Evolutionary conservation across 2,329 filamentous ascomycete genomes (phyloP).

Genomic region (Talaromyces funiculosus): DNA sequence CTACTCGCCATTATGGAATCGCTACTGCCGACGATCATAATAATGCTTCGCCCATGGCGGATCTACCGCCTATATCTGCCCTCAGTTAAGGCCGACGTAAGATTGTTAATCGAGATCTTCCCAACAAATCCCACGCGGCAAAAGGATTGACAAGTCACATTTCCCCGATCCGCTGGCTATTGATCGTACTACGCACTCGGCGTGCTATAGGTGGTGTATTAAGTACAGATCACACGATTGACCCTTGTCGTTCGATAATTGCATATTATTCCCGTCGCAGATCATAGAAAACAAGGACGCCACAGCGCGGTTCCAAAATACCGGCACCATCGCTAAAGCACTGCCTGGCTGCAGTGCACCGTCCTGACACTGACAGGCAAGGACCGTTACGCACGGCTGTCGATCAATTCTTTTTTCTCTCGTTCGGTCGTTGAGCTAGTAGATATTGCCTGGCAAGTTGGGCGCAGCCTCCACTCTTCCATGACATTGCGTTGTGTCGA

Average conservation of each 20-base stretch:
- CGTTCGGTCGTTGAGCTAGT: neutral
- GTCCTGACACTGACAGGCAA: slow-evolving; percentile 5
- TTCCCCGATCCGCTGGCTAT: neutral
- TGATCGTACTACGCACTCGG: neutral
- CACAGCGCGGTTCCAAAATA: slow-evolving; percentile 7
- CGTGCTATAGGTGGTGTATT: neutral
- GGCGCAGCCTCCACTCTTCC: neutral
- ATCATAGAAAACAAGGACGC: neutral
- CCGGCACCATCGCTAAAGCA: slow-evolving; percentile 10
- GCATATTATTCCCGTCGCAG: slow-evolving; percentile 1
- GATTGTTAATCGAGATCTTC: neutral
- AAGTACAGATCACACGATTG: slow-evolving; percentile 1
- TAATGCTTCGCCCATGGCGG: neutral
- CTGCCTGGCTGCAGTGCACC: neutral
- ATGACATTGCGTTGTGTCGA: neutral
- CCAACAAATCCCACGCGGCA: neutral
- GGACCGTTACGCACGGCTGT: slow-evolving; percentile 1
- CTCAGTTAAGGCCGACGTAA: neutral
- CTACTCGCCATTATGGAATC: neutral
- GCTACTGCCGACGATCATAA: neutral
- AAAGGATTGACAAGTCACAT: neutral
- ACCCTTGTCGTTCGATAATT: neutral
- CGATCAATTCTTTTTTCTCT: neutral
- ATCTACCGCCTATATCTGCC: neutral
- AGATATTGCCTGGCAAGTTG: neutral